Percentiles rank a stretch among this genome's conserved stretches.
phyloP scores from a whole-genome alignment of 148 eudicot species.

The Silene conica region DNA sequence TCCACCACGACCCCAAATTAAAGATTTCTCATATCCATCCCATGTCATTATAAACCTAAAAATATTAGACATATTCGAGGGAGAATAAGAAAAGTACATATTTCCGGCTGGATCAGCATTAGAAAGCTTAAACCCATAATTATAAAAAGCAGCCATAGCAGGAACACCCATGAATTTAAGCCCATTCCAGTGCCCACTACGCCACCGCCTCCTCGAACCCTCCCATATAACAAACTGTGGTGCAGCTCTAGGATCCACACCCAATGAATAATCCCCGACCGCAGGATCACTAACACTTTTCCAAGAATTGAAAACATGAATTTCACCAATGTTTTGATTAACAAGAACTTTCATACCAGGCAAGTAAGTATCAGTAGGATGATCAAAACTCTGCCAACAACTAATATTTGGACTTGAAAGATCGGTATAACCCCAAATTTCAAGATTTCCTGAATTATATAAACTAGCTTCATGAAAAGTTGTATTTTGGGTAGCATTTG shows the following conservation, averaged over 20 bases:
- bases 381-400: constrained; percentile 59
- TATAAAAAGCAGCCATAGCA: constrained; percentile 26
- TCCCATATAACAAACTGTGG: constrained; percentile 59
- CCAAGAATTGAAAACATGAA: constrained; percentile 44
- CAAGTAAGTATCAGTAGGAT: constrained; percentile 57
- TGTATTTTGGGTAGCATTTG: constrained; percentile 21
- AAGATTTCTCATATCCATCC: constrained; percentile 37
- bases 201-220: constrained; percentile 37
- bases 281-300: constrained; percentile 46
- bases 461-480: constrained; percentile 28
- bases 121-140: constrained; percentile 40
- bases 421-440: constrained; percentile 13
- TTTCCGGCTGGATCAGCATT: constrained; percentile 22
- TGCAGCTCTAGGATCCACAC: constrained; percentile 42
- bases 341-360: constrained; percentile 41
- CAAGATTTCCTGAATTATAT: constrained; percentile 36
- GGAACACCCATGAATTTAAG: constrained; percentile 39
- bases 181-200: constrained; percentile 56
- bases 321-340: constrained; percentile 22
- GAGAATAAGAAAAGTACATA: constrained; percentile 33
- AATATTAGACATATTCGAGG: constrained; percentile 8
- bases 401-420: constrained; percentile 1
- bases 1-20: constrained; percentile 17
- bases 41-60: constrained; percentile 33
- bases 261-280: constrained; percentile 41